Evolutionary conservation across 2,329 filamentous ascomycete species (phyloP).

Genomic region (Aspergillus niger): DNA sequence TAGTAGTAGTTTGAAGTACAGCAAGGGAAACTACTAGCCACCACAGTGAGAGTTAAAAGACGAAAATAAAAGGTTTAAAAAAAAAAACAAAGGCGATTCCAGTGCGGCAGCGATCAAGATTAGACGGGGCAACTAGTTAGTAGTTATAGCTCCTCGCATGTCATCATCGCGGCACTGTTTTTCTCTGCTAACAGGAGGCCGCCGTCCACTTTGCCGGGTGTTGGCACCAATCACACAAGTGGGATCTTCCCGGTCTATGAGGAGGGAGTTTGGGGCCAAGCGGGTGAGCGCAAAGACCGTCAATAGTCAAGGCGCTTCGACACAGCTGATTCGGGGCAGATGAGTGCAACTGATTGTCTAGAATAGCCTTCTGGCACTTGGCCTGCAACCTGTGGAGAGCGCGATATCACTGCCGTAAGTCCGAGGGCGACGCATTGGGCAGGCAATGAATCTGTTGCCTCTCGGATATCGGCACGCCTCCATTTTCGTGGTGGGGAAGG

Average conservation of each 20-base stretch:
- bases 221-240: constrained; percentile 5
- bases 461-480: constrained; percentile 5
- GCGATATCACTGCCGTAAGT: neutral
- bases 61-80: too few species aligned
- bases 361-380: neutral
- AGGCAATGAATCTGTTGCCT: neutral
- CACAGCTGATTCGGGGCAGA: neutral
- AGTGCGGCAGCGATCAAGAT: neutral
- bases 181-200: neutral
- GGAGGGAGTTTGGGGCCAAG: neutral
- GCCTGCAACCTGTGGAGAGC: neutral
- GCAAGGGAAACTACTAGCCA: neutral
- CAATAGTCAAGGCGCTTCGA: neutral
- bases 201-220: neutral
- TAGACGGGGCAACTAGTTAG: neutral
- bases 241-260: neutral
- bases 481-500: constrained; percentile 7
- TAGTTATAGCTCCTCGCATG: neutral
- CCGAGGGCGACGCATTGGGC: neutral
- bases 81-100: neutral
- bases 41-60: neutral
- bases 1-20: too few species aligned
- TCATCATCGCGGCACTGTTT: neutral
- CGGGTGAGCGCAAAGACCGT: neutral
- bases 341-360: neutral